Base-by-base conservation (phyloP, 805 yeast genomes). In the Cyberlindnera lachancei region DNA sequence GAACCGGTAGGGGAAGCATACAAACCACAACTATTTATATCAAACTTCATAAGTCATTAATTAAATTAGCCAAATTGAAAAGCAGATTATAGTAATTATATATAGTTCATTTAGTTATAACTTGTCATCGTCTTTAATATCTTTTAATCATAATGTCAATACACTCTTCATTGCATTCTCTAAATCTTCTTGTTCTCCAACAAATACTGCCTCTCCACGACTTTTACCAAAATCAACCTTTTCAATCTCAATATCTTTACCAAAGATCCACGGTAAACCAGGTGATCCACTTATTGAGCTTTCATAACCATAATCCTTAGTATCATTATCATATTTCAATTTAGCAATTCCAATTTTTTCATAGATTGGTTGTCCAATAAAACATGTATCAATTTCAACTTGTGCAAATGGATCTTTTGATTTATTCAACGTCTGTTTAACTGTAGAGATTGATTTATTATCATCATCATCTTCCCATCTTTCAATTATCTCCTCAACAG, bases 301-400 rank as follows among this genome's bases (percentile, higher is more conserved):
- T n/a, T n/a, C n/a, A n/a, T n/a, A n/a, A n/a, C n/a, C n/a, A n/a
- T n/a, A n/a, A 5, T 15, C 27, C 7, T 20, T 11, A 14, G 9
- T 4, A 8, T 9, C 18, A 5, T 14, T 18, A 1, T 30, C 19
- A 12, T 13, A 13, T 9, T 18, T 19, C 34, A 35, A 43, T 4
- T 37, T 26, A 3, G 43, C 46, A 34, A 44, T 27, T 15, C 42
- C 40, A 18, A 49, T 15, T 18, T 38, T 42, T 11, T 36, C 31
- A 7, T 33, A 36, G 4, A 45, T 19, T 2, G 49, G 49, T 16
- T 39, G 44, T 1, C 45, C 42, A 23, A 44, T 14, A 11, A 38
- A 34, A 29, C 76, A 66, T 0, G 79, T 70, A 41, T 74, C 79
- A 33, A 75, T 66, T 46, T 74, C 80, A 20, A 73, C 66, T 36